Conservation (phyloP, 768 basidiomycete genomes). For the Xanthoconium stramineum region DNA sequence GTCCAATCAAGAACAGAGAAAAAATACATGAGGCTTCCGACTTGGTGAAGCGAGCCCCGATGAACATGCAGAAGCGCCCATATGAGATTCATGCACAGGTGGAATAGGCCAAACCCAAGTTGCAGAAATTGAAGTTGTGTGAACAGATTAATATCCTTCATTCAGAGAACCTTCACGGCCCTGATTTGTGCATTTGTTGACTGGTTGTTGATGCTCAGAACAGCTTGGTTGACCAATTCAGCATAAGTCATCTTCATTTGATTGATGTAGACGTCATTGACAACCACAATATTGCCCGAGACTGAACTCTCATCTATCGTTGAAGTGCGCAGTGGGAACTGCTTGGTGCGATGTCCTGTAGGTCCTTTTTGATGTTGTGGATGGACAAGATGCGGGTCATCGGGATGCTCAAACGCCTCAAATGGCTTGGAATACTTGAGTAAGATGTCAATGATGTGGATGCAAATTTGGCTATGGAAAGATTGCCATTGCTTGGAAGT, state of each 20-base stretch:
- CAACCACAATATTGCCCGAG: not conserved
- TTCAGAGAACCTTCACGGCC: not conserved
- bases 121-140: not conserved
- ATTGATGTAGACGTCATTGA: slow-evolving; percentile 1
- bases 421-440: not conserved
- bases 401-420: not conserved
- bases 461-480: not conserved
- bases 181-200: not conserved
- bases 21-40: not conserved
- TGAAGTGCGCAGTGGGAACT: not conserved
- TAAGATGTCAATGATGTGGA: not conserved
- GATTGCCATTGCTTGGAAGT: not conserved
- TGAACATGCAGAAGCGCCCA: not conserved
- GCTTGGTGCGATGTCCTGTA: not conserved
- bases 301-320: not conserved
- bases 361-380: not conserved
- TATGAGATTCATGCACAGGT: not conserved
- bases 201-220: not conserved
- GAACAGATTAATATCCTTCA: not conserved
- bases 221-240: not conserved
- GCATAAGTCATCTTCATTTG: not conserved
- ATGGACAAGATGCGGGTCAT: not conserved
- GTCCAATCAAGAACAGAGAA: not conserved
- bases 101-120: not conserved
- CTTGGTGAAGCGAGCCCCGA: not conserved